Conservation (phyloP, 805 yeast species). For the Ogataea degrootiae region DNA sequence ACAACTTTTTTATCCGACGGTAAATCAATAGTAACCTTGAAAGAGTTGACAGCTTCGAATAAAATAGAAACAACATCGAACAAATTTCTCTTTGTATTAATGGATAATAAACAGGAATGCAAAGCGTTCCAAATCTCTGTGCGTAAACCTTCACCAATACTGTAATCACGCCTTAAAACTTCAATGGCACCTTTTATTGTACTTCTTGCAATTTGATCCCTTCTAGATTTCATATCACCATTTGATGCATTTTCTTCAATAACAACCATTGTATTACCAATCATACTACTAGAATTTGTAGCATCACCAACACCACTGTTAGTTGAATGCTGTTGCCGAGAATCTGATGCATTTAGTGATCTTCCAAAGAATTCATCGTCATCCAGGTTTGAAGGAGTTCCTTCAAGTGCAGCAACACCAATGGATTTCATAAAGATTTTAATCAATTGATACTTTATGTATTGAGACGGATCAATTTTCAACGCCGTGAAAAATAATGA, state of each 20-base stretch:
- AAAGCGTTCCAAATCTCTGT: constrained; percentile 64
- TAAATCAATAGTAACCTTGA: constrained; percentile 55
- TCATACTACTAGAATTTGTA: constrained; percentile 2
- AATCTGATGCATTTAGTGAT: not conserved
- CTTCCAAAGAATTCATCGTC: constrained; percentile 53
- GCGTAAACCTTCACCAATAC: constrained; percentile 53
- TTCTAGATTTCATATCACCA: constrained; percentile 44
- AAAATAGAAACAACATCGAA: constrained; percentile 64
- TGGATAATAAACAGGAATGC: constrained; percentile 54
- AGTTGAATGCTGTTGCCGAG: not conserved
- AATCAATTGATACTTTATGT: constrained; percentile 47
- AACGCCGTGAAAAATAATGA: constrained; percentile 56
- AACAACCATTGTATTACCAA: constrained; percentile 39
- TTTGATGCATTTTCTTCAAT: constrained; percentile 49
- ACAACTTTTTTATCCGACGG: constrained; percentile 68
- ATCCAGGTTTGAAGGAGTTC: constrained; percentile 53
- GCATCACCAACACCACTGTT: not conserved
- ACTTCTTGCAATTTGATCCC: constrained; percentile 62
- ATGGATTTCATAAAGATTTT: constrained; percentile 45
- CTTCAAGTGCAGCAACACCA: constrained; percentile 63
- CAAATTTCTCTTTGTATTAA: constrained; percentile 55
- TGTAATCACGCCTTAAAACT: constrained; percentile 53
- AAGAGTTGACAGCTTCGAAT: constrained; percentile 54
- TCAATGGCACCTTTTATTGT: constrained; percentile 64
- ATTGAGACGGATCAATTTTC: constrained; percentile 51